phyloP scores from a whole-genome alignment of 2,329 filamentous ascomycete species.

The Pseudogymnoascus sp. region DNA sequence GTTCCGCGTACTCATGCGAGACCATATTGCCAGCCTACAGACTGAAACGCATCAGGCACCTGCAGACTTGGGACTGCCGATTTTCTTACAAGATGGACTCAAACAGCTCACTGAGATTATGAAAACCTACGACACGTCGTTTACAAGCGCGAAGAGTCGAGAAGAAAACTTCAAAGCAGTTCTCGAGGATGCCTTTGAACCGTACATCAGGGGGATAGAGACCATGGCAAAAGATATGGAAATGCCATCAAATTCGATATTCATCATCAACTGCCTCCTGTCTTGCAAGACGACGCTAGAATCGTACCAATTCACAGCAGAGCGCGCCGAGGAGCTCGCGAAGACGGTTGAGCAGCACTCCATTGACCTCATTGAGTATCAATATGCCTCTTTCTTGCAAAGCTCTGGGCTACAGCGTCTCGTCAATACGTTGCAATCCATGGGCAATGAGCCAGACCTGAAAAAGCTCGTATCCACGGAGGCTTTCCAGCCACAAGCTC shows the following conservation, averaged over 20 bases:
- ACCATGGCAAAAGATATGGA: constrained; percentile 55
- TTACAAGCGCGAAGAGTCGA: constrained; percentile 49
- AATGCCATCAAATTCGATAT: constrained; percentile 54
- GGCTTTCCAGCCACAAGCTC: constrained; percentile 47
- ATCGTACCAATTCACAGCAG: constrained; percentile 54
- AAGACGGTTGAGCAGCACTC: constrained; percentile 46
- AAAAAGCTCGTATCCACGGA: constrained; percentile 48
- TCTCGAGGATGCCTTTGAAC: constrained; percentile 71
- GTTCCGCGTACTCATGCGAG: constrained; percentile 72
- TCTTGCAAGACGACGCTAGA: constrained; percentile 47
- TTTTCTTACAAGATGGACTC: constrained; percentile 72
- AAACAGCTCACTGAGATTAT: constrained; percentile 70
- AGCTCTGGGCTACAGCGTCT: constrained; percentile 65
- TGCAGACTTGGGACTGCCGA: constrained; percentile 65
- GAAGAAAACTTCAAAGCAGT: constrained; percentile 67
- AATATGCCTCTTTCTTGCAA: constrained; percentile 63
- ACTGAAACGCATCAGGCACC: constrained; percentile 61
- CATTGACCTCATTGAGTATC: constrained; percentile 52
- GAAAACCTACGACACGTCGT: constrained; percentile 77
- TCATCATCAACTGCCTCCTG: constrained; percentile 63
- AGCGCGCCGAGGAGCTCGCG: constrained; percentile 46
- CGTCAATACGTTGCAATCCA: constrained; percentile 42
- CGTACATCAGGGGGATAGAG: constrained; percentile 69
- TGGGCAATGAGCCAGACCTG: constrained; percentile 23
- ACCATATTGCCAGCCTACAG: constrained; percentile 68